A percentile compares a stretch with the other conserved stretches of the same genome.
Conservation (phyloP, 768 basidiomycete genomes). For the Trametes elegans region DNA sequence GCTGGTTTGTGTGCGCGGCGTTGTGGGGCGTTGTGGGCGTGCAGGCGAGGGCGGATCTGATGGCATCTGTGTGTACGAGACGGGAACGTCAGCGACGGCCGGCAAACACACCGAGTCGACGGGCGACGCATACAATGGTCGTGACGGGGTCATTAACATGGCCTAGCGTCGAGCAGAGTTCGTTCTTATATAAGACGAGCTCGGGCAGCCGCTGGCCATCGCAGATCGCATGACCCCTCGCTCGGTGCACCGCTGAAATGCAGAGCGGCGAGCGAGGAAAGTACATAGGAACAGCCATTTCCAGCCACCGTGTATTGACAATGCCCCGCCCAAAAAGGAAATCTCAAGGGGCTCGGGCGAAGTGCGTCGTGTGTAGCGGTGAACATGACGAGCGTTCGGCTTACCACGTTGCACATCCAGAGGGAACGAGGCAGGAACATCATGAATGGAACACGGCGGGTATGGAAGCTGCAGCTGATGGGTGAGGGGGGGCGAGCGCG, state of each 20-base stretch:
- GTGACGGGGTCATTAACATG: conserved; percentile 30
- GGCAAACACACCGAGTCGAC: conserved; percentile 11
- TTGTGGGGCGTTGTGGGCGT: conserved; percentile 23
- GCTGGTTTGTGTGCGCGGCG: conserved; percentile 17
- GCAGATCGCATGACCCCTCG: conserved; percentile 26
- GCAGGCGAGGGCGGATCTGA: conserved; percentile 29
- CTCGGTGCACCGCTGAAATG: conserved; percentile 18
- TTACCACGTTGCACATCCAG: conserved; percentile 19
- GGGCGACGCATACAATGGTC: conserved; percentile 26
- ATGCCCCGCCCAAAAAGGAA: conserved; percentile 28
- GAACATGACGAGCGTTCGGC: conserved; percentile 6
- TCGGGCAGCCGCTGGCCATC: conserved; percentile 23
- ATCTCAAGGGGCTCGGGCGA: conserved; percentile 23
- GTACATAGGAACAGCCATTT: conserved; percentile 31
- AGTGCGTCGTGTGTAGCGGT: conserved; percentile 15
- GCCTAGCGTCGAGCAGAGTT: conserved; percentile 26
- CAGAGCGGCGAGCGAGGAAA: conserved; percentile 23
- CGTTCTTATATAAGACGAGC: conserved; percentile 30
- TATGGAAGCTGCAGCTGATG: conserved; percentile 2
- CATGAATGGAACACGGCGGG: conserved; percentile 14
- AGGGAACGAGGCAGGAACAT: conserved; percentile 17
- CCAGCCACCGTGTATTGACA: conserved; percentile 19
- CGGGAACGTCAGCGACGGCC: conserved; percentile 17
- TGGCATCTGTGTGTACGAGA: conserved; percentile 27
- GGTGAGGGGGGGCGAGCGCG: background rate